A percentile compares a stretch with the other conserved stretches of the same genome.
Conservation (phyloP, 1,284 basidiomycete species). For the Stygiomarasmius scandens region DNA sequence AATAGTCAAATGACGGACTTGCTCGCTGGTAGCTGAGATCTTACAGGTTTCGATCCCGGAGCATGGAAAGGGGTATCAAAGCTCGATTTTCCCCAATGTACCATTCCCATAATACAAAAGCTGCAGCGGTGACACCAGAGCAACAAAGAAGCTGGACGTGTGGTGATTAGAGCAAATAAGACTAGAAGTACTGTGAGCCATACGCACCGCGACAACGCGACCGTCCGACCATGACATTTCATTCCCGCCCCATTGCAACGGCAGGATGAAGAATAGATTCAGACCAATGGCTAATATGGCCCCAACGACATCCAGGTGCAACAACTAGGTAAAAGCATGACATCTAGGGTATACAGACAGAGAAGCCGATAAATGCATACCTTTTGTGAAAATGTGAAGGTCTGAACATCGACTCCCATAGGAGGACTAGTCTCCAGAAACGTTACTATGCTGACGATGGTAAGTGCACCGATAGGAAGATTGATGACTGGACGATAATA, state of each 20-base stretch:
- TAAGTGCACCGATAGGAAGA: background rate
- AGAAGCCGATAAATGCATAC: conserved; percentile 6
- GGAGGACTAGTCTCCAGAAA: conserved; percentile 17
- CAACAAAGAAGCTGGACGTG: conserved; percentile 4
- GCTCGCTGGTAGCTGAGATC: background rate
- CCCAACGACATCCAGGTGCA: background rate
- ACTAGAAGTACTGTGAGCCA: background rate
- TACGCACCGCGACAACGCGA: conserved; percentile 27
- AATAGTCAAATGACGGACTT: background rate
- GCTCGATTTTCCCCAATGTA: conserved; percentile 9
- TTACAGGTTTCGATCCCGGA: background rate
- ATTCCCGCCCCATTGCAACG: conserved; percentile 38
- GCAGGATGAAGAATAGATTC: conserved; percentile 14
- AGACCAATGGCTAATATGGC: background rate
- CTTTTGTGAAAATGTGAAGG: conserved; percentile 2
- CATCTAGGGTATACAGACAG: conserved; percentile 11
- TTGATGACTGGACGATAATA: background rate
- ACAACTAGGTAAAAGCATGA: background rate
- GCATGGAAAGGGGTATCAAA: conserved; percentile 11
- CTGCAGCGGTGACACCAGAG: conserved; percentile 8
- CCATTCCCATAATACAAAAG: conserved; percentile 6
- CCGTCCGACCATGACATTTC: conserved; percentile 39
- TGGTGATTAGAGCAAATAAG: background rate
- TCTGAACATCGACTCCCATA: conserved; percentile 14
- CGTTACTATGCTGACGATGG: conserved; percentile 7